Base-by-base conservation (phyloP, 441 rosid species). In the Breynia disticha region DNA sequence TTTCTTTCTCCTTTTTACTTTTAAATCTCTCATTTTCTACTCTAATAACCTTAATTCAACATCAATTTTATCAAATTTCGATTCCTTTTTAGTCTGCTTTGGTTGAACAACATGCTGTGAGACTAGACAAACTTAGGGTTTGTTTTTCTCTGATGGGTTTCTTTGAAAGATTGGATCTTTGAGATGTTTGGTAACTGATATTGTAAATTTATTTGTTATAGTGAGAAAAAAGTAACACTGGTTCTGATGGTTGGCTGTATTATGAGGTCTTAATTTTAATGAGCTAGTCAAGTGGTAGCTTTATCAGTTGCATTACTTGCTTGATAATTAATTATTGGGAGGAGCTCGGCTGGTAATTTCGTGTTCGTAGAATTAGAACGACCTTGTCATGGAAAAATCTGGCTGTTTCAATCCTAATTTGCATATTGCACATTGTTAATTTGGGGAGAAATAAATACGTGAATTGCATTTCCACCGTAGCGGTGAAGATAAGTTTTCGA, bases 41-140 rank as follows among this genome's bases (percentile, higher is more conserved):
- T n/a, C 7, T 28, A 28, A 5, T 9, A 2, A 28, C 8, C 35
- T 44, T 19, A 42, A 35, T 47, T 54, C n/a, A 38, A 20, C 11
- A 38, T 10, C 16, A 42, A 19, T 16, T 16, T 49, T 51, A 21
- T 22, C 42, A 37, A 55, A 16, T 48, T 48, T 56, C 20, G 53
- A 11, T 9, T 11, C 44, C 13, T 2, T 39, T 41, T 41, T 4
- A 1, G 7, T 28, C 8, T 4, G 8, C 35, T 15, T 41, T 9
- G 1, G 13, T 41, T 41, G 3, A 11, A 4, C 44, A 11, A 3
- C 44, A 0, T 41, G 44, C 3, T 41, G 1, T 6, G 44, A 3
- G 44, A 3, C 44, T 41, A 2, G 13, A 41, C 15, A 41, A 15
- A 11, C 1, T 15, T 41, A 41, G 44, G 44, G 9, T 41, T 41